Percentiles rank a stretch among this genome's conserved stretches.
phyloP scores from a whole-genome alignment of 148 eudicot species.

The Diospyros kaki region DNA sequence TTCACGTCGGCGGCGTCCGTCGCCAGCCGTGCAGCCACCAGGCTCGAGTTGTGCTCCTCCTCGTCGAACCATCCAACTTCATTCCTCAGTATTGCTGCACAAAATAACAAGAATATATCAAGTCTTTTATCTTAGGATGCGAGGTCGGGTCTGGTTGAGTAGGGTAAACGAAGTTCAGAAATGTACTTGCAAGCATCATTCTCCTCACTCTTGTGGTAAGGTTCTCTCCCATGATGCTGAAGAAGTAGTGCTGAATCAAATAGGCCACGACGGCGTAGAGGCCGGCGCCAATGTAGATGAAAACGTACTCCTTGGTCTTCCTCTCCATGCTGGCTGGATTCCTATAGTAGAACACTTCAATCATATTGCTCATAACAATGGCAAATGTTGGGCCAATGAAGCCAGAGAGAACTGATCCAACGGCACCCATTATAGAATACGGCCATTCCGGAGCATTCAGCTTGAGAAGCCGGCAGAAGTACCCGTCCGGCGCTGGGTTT shows the following conservation, averaged over 20 bases:
- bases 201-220: constrained; percentile 94
- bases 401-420: constrained; percentile 88
- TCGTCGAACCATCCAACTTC: constrained; percentile 99
- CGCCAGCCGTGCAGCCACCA: constrained; percentile 85
- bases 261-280: constrained; percentile 93
- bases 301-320: constrained; percentile 93
- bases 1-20: constrained; percentile 98
- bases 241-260: constrained; percentile 96
- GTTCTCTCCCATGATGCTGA: constrained; percentile 99
- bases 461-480: constrained; percentile 78
- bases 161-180: background rate
- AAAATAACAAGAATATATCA: background rate
- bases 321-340: constrained; percentile 86
- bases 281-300: constrained; percentile 95
- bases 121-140: too few relatives aligned
- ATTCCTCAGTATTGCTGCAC: constrained; percentile 85
- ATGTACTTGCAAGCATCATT: constrained; percentile 98
- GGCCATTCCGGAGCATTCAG: constrained; percentile 99
- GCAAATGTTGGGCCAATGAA: constrained; percentile 98
- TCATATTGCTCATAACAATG: constrained; percentile 98
- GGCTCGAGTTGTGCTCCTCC: constrained; percentile 99
- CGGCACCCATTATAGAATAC: constrained; percentile 92
- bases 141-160: background rate
- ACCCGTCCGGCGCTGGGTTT: constrained; percentile 75
- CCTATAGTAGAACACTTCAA: constrained; percentile 88